Evolutionary conservation across 495 filamentous ascomycete species (phyloP).

Genomic region (Penicillium cosmopolitanum): DNA sequence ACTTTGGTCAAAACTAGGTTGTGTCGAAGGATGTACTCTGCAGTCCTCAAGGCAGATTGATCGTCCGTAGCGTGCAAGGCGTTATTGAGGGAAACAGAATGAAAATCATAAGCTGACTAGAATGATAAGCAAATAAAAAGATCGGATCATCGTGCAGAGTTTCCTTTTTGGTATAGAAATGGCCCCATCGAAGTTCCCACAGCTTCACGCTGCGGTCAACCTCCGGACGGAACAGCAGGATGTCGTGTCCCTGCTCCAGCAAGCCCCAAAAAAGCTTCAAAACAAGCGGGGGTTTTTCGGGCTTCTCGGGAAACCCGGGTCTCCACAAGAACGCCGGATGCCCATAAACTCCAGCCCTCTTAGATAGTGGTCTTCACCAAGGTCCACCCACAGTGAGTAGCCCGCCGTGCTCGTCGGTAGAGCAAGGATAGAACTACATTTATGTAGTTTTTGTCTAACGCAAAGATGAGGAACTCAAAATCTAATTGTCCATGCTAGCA

Average conservation of each 20-base stretch:
- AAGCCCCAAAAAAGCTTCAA: not conserved
- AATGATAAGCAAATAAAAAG: not conserved
- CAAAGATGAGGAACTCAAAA: not conserved
- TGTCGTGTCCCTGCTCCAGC: not conserved
- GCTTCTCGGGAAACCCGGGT: not conserved
- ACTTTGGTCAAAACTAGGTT: not conserved
- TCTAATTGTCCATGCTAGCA: not conserved
- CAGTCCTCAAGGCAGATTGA: not conserved
- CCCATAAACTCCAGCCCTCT: not conserved
- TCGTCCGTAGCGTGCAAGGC: not conserved
- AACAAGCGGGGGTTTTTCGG: not conserved
- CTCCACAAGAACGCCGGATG: not conserved
- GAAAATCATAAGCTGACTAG: not conserved
- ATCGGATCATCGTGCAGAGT: not conserved
- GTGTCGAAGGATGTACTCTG: not conserved
- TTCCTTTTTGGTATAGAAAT: not conserved
- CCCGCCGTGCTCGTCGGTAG: not conserved
- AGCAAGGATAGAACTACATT: not conserved
- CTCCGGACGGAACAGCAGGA: not conserved
- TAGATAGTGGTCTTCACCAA: not conserved
- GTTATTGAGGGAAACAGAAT: not conserved
- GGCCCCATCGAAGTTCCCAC: not conserved
- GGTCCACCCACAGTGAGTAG: not conserved
- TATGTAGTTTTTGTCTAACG: not conserved
- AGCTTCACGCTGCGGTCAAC: not conserved